Conservation (phyloP, 768 basidiomycete genomes). For the Macrolepiota fuliginosa region DNA sequence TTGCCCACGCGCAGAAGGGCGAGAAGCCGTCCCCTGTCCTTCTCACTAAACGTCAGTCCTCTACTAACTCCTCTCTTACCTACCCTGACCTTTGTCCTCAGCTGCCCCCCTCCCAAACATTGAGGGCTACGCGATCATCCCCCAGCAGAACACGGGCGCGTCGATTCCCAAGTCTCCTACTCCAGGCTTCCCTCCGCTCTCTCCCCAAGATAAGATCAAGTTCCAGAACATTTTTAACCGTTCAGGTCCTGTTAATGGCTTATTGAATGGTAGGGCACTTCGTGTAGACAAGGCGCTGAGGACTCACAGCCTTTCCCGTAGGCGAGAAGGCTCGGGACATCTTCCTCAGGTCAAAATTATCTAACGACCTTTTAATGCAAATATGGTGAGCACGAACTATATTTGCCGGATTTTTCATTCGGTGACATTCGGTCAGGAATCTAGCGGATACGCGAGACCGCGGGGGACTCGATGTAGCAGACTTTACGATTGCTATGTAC, state of each 20-base stretch:
- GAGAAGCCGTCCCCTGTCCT: slow-evolving; percentile 63
- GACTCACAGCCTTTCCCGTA: slow-evolving; percentile 22
- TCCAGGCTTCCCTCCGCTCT: slow-evolving; percentile 62
- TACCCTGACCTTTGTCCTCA: slow-evolving; percentile 31
- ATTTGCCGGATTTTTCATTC: slow-evolving; percentile 5
- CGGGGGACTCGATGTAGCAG: slow-evolving; percentile 82
- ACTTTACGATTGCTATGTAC: slow-evolving; percentile 96
- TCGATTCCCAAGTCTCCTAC: slow-evolving; percentile 65
- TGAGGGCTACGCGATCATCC: slow-evolving; percentile 59
- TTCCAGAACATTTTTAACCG: slow-evolving; percentile 78
- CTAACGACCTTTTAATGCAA: slow-evolving; percentile 83
- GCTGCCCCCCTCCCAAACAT: slow-evolving; percentile 85
- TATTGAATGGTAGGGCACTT: slow-evolving; percentile 67
- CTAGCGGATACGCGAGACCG: slow-evolving; percentile 94
- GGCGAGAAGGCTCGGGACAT: slow-evolving; percentile 88
- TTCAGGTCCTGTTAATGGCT: slow-evolving; percentile 68
- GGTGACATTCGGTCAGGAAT: slow-evolving; percentile 49
- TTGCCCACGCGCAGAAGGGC: slow-evolving; percentile 91
- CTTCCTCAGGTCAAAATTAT: slow-evolving; percentile 88
- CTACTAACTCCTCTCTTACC: slow-evolving; percentile 3
- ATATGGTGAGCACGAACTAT: slow-evolving; percentile 68
- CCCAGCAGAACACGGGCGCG: slow-evolving; percentile 58
- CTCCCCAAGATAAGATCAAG: slow-evolving; percentile 79
- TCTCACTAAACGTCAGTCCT: slow-evolving; percentile 65
- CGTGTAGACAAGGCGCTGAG: not conserved